Percentiles rank a stretch among this genome's conserved stretches.
Conservation (phyloP, 192 early-diverging fungal species). For the Podila epigama region DNA sequence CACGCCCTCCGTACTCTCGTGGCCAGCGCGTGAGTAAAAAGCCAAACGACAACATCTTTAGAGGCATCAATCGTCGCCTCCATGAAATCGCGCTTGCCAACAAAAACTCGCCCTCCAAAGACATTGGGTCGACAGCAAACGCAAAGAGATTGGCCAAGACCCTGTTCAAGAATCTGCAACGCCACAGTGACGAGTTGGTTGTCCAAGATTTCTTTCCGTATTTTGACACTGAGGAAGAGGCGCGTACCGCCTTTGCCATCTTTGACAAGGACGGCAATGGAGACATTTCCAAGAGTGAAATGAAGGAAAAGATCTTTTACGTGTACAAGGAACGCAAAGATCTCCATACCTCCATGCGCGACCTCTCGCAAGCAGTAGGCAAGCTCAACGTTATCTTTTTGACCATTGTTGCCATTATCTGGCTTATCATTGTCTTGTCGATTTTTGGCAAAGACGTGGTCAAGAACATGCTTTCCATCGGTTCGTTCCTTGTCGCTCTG, state of each 20-base stretch:
- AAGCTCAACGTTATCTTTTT: conserved; percentile 75
- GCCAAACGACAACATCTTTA: conserved; percentile 35
- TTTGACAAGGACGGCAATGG: conserved; percentile 92
- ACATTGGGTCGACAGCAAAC: conserved; percentile 46
- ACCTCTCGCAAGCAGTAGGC: conserved; percentile 85
- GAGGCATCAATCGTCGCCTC: conserved; percentile 38
- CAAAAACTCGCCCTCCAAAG: conserved; percentile 31
- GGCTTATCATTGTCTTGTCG: conserved; percentile 36
- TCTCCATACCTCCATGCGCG: conserved; percentile 71
- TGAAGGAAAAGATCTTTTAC: conserved; percentile 77
- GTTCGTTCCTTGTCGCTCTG: conserved; percentile 68
- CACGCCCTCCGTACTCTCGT: neutral
- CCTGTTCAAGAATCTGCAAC: conserved; percentile 30
- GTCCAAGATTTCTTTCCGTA: conserved; percentile 78
- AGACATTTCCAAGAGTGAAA: conserved; percentile 82
- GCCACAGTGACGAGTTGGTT: conserved; percentile 62
- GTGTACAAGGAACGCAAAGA: conserved; percentile 86
- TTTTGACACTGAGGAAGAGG: conserved; percentile 75
- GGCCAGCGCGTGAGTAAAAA: conserved; percentile 8
- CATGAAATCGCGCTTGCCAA: conserved; percentile 39
- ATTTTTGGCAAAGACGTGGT: conserved; percentile 48
- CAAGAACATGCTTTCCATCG: conserved; percentile 48
- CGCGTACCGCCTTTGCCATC: conserved; percentile 78
- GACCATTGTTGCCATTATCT: conserved; percentile 58
- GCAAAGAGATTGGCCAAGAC: conserved; percentile 45